Base-by-base conservation (phyloP, 176 grass and related monocot species). In the Thalia dealbata region DNA sequence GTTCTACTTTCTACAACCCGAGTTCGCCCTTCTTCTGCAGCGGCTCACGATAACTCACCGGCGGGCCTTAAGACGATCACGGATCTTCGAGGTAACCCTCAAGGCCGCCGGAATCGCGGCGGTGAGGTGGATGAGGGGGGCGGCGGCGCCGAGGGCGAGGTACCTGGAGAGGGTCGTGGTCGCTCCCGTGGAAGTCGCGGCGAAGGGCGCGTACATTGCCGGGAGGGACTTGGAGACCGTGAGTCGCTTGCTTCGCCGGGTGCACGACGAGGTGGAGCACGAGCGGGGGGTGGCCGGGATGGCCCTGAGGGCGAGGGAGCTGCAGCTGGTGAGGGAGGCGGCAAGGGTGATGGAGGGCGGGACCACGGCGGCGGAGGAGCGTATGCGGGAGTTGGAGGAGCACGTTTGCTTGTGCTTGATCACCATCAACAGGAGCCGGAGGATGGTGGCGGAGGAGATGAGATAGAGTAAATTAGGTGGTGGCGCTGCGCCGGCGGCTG, bases 231-330 rank as follows among this genome's bases (percentile, higher is more conserved):
- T 96, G 22, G 93, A 96, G 75, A 96, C 89, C 26, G 73, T 96
- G 43, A 92, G 84, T 71, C 82, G 89, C 10, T 88, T 96, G 89
- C 80, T 92, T 64, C 70, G 80, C 54, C 86, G 93, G 30, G 85
- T 82, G 64, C 87, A 88, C 64, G 87, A 90, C 64, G 89, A 97
- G 87, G 82, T 92, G 32, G 89, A 97, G 82, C 93, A 97, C 76
- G 89, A 83, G 4, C 82, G 85, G 25, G 74, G 87, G 55, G 83
- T 97, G 72, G 87, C 82, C 10, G 70, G 74, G 67, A 92, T 97
- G 73, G 87, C 70, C 23, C 46, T 90, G 54, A 54, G 77, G 8
- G 76, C 76, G 3, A 26, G 60, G 29, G 80, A 74, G 24, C 6
- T 25, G 50, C 48, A 54, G 70, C 19, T 72, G 9, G 80, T 75